phyloP scores from a whole-genome alignment of 2,329 filamentous ascomycete species.

The Talaromyces sp. region DNA sequence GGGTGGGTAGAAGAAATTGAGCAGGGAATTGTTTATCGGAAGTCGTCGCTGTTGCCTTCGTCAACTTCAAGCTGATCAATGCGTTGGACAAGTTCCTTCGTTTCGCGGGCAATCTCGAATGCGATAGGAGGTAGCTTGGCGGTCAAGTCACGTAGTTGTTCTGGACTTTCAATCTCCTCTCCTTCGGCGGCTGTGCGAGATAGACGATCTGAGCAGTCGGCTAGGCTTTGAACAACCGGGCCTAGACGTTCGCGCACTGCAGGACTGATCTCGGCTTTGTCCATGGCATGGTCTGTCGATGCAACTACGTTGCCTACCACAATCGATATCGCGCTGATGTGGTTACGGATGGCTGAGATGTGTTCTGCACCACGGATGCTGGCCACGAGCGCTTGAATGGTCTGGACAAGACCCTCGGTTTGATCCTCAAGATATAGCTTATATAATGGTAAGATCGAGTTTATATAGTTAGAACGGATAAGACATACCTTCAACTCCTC shows the following conservation, averaged over 20 bases:
- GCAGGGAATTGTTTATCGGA: constrained; percentile 28
- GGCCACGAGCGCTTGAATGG: constrained; percentile 76
- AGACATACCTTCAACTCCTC: constrained; percentile 60
- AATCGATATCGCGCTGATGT: constrained; percentile 68
- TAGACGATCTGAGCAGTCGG: constrained; percentile 64
- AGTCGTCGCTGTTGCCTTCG: constrained; percentile 42
- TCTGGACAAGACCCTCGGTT: constrained; percentile 73
- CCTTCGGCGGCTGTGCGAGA: constrained; percentile 63
- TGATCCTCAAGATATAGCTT: constrained; percentile 82
- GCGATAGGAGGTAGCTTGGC: constrained; percentile 76
- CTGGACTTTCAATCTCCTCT: constrained; percentile 54
- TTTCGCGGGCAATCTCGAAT: constrained; percentile 81
- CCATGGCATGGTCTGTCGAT: constrained; percentile 60
- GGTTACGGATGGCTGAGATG: constrained; percentile 64
- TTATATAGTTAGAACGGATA: neutral
- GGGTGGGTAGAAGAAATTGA: neutral
- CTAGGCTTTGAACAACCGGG: constrained; percentile 50
- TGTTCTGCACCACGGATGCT: constrained; percentile 66
- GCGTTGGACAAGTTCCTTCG: constrained; percentile 66
- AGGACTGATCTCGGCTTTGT: constrained; percentile 45
- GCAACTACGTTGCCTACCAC: constrained; percentile 69
- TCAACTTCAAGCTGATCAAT: constrained; percentile 42
- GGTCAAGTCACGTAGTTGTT: constrained; percentile 57
- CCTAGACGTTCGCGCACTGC: constrained; percentile 50
- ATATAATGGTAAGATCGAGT: too few species aligned